Evolutionary conservation across 331 rosid species (phyloP).

Genomic region (Arachis monticola): DNA sequence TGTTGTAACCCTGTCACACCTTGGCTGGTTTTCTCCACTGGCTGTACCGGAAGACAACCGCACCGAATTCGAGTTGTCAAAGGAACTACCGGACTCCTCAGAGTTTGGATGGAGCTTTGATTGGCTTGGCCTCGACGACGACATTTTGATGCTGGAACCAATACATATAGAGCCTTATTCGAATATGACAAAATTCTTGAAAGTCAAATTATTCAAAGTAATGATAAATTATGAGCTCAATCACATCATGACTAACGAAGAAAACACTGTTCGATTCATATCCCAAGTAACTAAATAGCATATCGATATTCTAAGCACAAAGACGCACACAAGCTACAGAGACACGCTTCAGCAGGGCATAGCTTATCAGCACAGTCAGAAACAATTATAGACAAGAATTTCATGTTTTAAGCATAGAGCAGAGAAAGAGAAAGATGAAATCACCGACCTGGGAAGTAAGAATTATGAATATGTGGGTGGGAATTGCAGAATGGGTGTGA

Average conservation of each 20-base stretch:
- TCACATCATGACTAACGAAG: neutral
- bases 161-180: neutral
- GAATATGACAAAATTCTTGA: no score
- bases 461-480: no score
- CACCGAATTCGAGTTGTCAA: conserved; percentile 83
- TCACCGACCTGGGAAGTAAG: no score
- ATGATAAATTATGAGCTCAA: conserved; percentile 14
- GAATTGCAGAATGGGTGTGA: neutral
- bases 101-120: conserved; percentile 76
- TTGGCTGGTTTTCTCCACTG: conserved; percentile 55
- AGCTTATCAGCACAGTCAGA: no score
- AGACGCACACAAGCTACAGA: neutral
- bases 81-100: conserved; percentile 80
- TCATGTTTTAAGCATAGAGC: conserved; percentile 1
- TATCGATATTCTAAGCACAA: neutral
- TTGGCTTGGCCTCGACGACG: conserved; percentile 69
- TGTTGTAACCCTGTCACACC: conserved; percentile 69
- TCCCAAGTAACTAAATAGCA: neutral
- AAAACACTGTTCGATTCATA: neutral
- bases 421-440: neutral
- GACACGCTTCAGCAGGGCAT: neutral
- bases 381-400: conserved; percentile 26
- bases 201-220: neutral
- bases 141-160: conserved; percentile 53
- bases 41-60: conserved; percentile 47